These are phyloP conservation scores for Ascochyta clinopodiicola DNA, from an alignment of 2,329 filamentous ascomycete species.

Conservation along the genomic window DNA sequence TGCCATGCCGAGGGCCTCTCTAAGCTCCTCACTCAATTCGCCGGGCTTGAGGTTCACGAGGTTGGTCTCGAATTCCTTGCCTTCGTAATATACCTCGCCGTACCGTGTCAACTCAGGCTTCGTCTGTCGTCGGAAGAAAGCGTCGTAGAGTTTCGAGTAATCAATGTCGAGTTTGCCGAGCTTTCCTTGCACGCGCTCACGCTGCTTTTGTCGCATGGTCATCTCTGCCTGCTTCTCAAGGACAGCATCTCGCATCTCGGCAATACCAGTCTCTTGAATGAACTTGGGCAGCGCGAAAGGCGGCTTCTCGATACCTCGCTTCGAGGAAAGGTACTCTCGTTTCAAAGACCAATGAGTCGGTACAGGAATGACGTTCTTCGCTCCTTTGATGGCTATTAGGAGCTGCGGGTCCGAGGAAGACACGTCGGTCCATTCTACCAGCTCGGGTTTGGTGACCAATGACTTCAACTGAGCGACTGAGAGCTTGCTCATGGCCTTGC, in stretches of 20 bases:
- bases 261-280: constrained; percentile 95
- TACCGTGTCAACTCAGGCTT: constrained; percentile 94
- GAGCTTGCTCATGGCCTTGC: constrained; percentile 88
- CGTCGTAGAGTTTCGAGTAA: constrained; percentile 97
- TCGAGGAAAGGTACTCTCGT: constrained; percentile 95
- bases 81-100: constrained; percentile 99
- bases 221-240: constrained; percentile 95
- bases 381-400: constrained; percentile 91
- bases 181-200: constrained; percentile 91
- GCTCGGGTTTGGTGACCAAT: constrained; percentile 85
- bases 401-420: constrained; percentile 88
- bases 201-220: constrained; percentile 90
- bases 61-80: constrained; percentile 97
- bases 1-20: constrained; percentile 92
- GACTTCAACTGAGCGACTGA: constrained; percentile 96
- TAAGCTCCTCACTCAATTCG: constrained; percentile 85
- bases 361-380: constrained; percentile 94
- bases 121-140: constrained; percentile 97
- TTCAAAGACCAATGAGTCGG: constrained; percentile 95
- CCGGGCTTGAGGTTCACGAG: constrained; percentile 88
- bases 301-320: constrained; percentile 94
- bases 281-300: constrained; percentile 93
- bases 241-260: constrained; percentile 96
- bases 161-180: constrained; percentile 98
- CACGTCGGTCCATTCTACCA: constrained; percentile 97